These are phyloP conservation scores for Ramularia endophylla DNA, from an alignment of 2,329 filamentous ascomycete species.

Conservation along the genomic window DNA sequence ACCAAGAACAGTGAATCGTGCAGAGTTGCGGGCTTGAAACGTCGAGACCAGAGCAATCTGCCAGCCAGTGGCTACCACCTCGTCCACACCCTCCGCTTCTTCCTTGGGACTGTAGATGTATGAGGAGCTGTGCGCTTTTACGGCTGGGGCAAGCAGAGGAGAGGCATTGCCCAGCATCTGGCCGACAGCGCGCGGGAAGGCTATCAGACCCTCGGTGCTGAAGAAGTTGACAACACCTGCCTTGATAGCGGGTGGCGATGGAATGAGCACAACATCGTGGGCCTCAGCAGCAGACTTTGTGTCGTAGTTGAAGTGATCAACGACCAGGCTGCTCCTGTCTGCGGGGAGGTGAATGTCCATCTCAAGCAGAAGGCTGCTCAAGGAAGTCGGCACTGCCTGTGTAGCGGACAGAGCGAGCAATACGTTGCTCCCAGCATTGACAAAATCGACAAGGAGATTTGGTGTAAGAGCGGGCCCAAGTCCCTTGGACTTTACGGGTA, in stretches of 20 bases:
- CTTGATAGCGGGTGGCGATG: constrained; percentile 59
- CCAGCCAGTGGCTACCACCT: constrained; percentile 75
- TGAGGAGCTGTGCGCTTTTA: constrained; percentile 75
- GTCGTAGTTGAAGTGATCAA: constrained; percentile 97
- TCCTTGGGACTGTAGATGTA: constrained; percentile 96
- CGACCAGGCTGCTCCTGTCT: constrained; percentile 76
- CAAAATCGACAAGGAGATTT: constrained; percentile 79
- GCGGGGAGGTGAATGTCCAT: constrained; percentile 82
- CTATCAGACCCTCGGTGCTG: constrained; percentile 60
- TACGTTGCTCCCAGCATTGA: constrained; percentile 88
- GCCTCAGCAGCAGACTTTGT: constrained; percentile 66
- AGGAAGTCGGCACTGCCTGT: constrained; percentile 61
- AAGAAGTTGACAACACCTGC: constrained; percentile 74
- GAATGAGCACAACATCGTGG: constrained; percentile 82
- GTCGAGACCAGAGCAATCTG: constrained; percentile 80
- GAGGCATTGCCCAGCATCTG: constrained; percentile 72
- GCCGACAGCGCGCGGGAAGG: constrained; percentile 75
- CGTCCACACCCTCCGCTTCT: constrained; percentile 63
- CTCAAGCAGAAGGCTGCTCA: constrained; percentile 76
- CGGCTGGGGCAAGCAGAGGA: constrained; percentile 70
- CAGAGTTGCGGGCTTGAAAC: constrained; percentile 88
- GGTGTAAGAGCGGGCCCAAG: constrained; percentile 85
- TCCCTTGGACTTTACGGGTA: constrained; percentile 87
- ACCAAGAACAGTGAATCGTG: constrained; percentile 78
- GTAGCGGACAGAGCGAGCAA: constrained; percentile 75